A percentile compares a stretch with the other conserved stretches of the same genome.
Conservation (phyloP, 495 filamentous ascomycete genomes). For the Penicillium coprophilum region DNA sequence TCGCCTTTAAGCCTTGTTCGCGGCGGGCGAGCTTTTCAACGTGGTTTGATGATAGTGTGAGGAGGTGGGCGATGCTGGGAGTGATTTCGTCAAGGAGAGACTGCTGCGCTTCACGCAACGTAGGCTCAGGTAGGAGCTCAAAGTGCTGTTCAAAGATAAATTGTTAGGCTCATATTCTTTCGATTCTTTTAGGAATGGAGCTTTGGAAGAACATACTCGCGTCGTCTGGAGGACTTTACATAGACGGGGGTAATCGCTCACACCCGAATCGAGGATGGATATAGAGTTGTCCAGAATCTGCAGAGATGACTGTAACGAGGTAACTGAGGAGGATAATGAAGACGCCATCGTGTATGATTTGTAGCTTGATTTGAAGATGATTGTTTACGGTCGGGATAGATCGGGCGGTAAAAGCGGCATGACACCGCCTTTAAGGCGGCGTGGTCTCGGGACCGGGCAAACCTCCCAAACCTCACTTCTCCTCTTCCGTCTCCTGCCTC, state of each 20-base stretch:
- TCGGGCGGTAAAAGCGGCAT: constrained; percentile 37
- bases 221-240: constrained; percentile 69
- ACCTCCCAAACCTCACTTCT: constrained; percentile 44
- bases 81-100: constrained; percentile 69
- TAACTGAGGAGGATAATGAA: constrained; percentile 63
- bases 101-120: constrained; percentile 65
- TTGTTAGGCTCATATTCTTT: background rate
- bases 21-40: constrained; percentile 72
- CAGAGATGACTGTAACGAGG: constrained; percentile 68
- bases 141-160: constrained; percentile 60
- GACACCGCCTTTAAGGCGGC: constrained; percentile 25
- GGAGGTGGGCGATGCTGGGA: constrained; percentile 68
- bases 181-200: background rate
- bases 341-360: constrained; percentile 35
- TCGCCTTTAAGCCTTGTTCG: constrained; percentile 66
- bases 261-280: constrained; percentile 66
- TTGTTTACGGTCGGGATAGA: constrained; percentile 39
- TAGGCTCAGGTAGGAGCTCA: constrained; percentile 70
- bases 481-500: constrained; percentile 31
- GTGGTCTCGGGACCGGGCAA: constrained; percentile 33
- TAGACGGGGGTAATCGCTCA: constrained; percentile 73
- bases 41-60: constrained; percentile 62
- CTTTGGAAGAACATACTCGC: constrained; percentile 49
- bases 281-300: constrained; percentile 73
- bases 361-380: constrained; percentile 4